Evolutionary conservation across 495 filamentous ascomycete genomes (phyloP).

Genomic region (Penicillium goetzii): DNA sequence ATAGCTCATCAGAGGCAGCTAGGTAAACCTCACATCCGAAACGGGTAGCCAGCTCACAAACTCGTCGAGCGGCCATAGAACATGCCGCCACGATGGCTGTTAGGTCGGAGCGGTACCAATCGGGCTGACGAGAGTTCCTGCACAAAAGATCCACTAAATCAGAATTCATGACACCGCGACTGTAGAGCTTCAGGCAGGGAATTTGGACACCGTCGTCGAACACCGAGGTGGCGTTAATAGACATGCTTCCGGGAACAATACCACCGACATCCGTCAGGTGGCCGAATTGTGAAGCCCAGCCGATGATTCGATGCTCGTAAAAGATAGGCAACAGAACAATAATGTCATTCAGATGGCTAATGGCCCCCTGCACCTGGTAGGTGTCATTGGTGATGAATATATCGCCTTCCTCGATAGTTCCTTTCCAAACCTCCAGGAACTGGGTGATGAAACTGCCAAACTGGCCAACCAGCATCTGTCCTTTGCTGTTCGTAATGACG

Average conservation of each 20-base stretch:
- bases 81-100: conserved; percentile 53
- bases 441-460: conserved; percentile 56
- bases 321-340: conserved; percentile 54
- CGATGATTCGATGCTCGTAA: conserved; percentile 45
- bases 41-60: conserved; percentile 49
- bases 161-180: conserved; percentile 46
- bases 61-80: conserved; percentile 46
- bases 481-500: conserved; percentile 51
- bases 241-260: conserved; percentile 56
- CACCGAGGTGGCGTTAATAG: conserved; percentile 53
- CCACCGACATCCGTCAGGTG: conserved; percentile 57
- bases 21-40: conserved; percentile 49
- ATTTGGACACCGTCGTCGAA: conserved; percentile 58
- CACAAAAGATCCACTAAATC: conserved; percentile 50
- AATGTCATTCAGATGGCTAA: conserved; percentile 54
- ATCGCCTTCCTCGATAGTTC: conserved; percentile 51
- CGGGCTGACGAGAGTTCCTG: conserved; percentile 53
- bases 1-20: conserved; percentile 47
- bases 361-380: conserved; percentile 53
- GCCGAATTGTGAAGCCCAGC: conserved; percentile 55
- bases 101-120: conserved; percentile 54
- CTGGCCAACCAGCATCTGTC: conserved; percentile 56
- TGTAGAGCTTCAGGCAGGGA: conserved; percentile 53
- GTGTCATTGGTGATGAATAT: conserved; percentile 57
- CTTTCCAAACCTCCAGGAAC: conserved; percentile 50